Evolutionary conservation across 2,329 filamentous ascomycete genomes (phyloP).

Genomic region (Trichophyton schoenleinii): DNA sequence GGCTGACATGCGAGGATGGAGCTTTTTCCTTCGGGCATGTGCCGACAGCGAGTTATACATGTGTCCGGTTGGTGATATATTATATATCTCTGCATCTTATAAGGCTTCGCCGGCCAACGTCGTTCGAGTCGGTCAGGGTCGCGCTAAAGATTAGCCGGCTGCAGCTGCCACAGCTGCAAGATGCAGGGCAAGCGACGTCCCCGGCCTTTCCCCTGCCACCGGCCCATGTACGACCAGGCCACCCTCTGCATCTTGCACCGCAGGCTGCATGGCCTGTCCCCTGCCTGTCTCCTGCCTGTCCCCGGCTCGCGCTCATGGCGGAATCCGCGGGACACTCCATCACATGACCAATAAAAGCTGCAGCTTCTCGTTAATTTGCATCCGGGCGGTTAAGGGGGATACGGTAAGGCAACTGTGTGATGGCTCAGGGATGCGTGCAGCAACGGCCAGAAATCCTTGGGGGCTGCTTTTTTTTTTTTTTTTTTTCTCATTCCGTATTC

Average conservation of each 20-base stretch:
- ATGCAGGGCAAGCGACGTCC: neutral
- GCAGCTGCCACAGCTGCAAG: conserved; percentile 1
- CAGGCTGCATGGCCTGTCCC: neutral
- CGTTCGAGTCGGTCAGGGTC: neutral
- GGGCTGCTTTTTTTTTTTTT: neutral
- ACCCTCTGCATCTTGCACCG: neutral
- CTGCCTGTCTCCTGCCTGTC: neutral
- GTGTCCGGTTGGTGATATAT: neutral
- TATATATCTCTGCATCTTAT: neutral
- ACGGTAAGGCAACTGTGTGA: neutral
- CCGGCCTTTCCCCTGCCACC: neutral
- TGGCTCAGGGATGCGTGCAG: neutral
- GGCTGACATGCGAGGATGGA: neutral
- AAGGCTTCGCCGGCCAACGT: neutral
- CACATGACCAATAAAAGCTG: conserved; percentile 1
- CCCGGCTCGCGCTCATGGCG: neutral
- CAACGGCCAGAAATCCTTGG: neutral
- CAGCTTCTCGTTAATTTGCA: neutral
- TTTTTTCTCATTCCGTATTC: neutral
- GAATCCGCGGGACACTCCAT: neutral
- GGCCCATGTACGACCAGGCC: neutral
- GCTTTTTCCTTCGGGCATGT: neutral
- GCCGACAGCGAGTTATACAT: neutral
- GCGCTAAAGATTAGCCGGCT: neutral
- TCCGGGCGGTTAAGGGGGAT: neutral